Conservation (phyloP, 345 rosid species). For the Mallotus nudiflorus region DNA sequence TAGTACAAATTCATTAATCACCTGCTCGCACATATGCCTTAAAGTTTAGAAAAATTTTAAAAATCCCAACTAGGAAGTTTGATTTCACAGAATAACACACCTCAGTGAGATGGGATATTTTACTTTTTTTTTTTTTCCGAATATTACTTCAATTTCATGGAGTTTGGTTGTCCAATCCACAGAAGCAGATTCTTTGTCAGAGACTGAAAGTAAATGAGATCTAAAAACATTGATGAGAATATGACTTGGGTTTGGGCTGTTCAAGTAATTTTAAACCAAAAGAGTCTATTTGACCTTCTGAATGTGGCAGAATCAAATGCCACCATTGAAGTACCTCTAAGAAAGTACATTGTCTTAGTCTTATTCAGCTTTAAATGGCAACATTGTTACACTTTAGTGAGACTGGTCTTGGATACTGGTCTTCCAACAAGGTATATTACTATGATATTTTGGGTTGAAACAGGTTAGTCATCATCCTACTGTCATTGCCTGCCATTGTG, state of each 20-base stretch:
- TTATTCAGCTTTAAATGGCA: background rate
- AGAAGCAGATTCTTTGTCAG: background rate
- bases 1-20: too few relatives aligned
- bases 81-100: too few relatives aligned
- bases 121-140: too few relatives aligned
- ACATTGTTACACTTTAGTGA: background rate
- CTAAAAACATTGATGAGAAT: background rate
- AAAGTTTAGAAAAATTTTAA: background rate
- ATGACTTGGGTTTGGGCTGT: slow-evolving; percentile 2
- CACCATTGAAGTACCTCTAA: background rate
- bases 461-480: slow-evolving; percentile 99
- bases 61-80: background rate
- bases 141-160: too few relatives aligned
- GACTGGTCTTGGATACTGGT: background rate
- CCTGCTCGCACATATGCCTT: background rate
- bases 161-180: too few relatives aligned
- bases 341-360: background rate
- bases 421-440: background rate
- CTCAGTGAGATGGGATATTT: background rate
- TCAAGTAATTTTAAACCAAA: background rate
- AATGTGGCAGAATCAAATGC: background rate
- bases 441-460: slow-evolving; percentile 12
- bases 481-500: slow-evolving; percentile 91
- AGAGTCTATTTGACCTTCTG: background rate
- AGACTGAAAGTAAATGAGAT: background rate